These are phyloP conservation scores for Suillus paluster DNA, from an alignment of 768 basidiomycete genomes.

Conservation along the genomic window DNA sequence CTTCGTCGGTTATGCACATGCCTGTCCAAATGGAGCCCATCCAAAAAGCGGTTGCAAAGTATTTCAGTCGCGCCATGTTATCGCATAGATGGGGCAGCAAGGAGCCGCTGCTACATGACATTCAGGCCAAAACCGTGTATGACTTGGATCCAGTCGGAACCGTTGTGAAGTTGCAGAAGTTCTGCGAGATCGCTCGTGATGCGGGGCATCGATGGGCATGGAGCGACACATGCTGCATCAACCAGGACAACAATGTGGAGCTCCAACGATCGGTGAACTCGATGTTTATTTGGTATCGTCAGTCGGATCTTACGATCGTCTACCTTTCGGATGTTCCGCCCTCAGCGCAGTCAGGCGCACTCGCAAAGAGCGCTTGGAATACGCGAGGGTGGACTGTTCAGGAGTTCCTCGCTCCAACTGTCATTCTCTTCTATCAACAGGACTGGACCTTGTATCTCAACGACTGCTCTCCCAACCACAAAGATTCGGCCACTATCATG, in stretches of 20 bases:
- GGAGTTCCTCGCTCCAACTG: constrained; percentile 30
- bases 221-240: not conserved
- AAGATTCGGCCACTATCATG: not conserved
- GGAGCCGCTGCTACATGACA: not conserved
- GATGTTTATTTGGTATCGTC: not conserved
- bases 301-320: not conserved
- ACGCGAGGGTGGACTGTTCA: constrained; percentile 32
- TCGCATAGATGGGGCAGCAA: not conserved
- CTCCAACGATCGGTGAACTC: not conserved
- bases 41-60: not conserved
- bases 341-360: not conserved
- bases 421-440: constrained; percentile 31
- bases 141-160: not conserved
- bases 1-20: too few relatives aligned
- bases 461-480: not conserved
- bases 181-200: not conserved
- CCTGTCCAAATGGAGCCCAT: not conserved
- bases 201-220: not conserved
- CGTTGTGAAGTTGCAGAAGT: not conserved
- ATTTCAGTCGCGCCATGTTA: not conserved
- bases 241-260: not conserved
- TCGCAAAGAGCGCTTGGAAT: constrained; percentile 17
- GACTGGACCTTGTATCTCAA: constrained; percentile 20
- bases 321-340: not conserved
- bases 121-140: not conserved